These are phyloP conservation scores for Alternaria rosae DNA, from an alignment of 2,329 filamentous ascomycete genomes.

Conservation along the genomic window DNA sequence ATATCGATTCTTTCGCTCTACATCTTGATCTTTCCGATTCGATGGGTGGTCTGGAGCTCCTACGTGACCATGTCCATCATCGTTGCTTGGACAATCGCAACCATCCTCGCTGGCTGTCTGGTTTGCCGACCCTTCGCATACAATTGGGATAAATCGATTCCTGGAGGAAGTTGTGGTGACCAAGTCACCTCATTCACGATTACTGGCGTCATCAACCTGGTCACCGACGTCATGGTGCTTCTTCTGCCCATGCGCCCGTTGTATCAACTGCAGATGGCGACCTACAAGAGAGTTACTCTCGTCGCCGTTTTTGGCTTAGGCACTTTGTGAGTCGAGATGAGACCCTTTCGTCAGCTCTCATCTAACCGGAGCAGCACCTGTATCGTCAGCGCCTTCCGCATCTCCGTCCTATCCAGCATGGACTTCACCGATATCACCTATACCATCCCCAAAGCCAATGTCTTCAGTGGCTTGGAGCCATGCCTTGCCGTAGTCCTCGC, in stretches of 20 bases:
- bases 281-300: not conserved
- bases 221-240: slow-evolving; percentile 2
- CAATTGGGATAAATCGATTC: slow-evolving; percentile 35
- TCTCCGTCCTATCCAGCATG: not conserved
- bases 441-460: slow-evolving; percentile 1
- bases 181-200: not conserved
- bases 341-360: not conserved
- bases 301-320: not conserved
- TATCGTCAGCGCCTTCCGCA: not conserved
- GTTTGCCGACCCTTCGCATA: slow-evolving; percentile 12
- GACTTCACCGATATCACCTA: not conserved
- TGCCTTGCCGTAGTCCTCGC: not conserved
- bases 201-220: not conserved
- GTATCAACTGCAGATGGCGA: slow-evolving; percentile 1
- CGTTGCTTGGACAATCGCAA: not conserved
- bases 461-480: slow-evolving; percentile 1
- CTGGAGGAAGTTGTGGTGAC: slow-evolving; percentile 19
- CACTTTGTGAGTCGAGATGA: not conserved
- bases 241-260: not conserved
- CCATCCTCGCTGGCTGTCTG: not conserved
- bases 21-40: not conserved
- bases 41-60: not conserved
- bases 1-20: not conserved
- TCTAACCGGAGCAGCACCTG: not conserved
- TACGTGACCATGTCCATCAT: not conserved